phyloP scores from a whole-genome alignment of 2,329 filamentous ascomycete species.

The Fusarium penzigii region DNA sequence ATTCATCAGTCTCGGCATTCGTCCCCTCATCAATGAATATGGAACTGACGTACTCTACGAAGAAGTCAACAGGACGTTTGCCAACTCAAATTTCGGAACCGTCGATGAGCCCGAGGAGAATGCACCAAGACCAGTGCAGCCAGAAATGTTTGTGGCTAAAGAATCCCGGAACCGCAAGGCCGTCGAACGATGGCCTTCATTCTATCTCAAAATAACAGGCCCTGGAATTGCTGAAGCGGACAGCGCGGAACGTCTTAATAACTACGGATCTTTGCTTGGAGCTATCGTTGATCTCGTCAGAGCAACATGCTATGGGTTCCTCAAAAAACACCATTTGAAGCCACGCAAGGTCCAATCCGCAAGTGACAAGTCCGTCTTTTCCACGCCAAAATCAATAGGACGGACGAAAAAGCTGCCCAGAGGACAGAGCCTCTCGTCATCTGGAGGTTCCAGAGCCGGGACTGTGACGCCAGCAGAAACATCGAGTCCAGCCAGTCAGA shows the following conservation, averaged over 20 bases:
- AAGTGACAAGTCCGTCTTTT: conserved; percentile 25
- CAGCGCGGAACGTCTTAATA: conserved; percentile 42
- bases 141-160: conserved; percentile 48
- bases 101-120: conserved; percentile 49
- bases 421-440: conserved; percentile 5
- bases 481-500: background rate
- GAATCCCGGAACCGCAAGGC: conserved; percentile 57
- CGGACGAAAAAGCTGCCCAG: conserved; percentile 19
- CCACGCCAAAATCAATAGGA: conserved; percentile 22
- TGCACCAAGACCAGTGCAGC: conserved; percentile 36
- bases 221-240: conserved; percentile 31
- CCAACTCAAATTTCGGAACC: conserved; percentile 73
- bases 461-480: conserved; percentile 10
- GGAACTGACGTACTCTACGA: conserved; percentile 70
- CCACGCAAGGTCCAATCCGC: conserved; percentile 43
- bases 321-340: conserved; percentile 70
- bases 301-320: conserved; percentile 71
- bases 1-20: conserved; percentile 78
- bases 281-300: conserved; percentile 60
- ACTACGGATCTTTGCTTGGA: conserved; percentile 51
- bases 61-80: conserved; percentile 76
- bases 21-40: conserved; percentile 58
- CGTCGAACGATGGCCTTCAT: conserved; percentile 86
- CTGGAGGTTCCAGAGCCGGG: conserved; percentile 13
- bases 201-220: conserved; percentile 69